Conservation (phyloP, 2,329 filamentous ascomycete genomes). For the Fusarium tjaetaba region DNA sequence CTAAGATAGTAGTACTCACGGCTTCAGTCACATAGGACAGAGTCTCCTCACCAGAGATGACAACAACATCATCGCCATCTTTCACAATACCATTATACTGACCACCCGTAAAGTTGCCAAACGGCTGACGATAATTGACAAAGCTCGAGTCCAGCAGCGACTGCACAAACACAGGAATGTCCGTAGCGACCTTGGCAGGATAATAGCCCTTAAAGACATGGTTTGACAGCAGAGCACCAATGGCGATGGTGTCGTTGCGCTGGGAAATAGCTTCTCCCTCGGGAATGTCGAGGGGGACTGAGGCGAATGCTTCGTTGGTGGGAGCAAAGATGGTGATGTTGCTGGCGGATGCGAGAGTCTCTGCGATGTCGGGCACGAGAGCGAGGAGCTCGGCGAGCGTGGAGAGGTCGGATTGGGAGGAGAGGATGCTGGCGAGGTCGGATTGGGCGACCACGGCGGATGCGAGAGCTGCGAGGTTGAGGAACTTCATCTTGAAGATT, state of each 20-base stretch:
- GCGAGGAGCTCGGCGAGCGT: slow-evolving; percentile 29
- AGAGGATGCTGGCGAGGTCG: slow-evolving; percentile 26
- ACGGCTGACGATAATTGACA: slow-evolving; percentile 47
- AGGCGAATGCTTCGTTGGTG: slow-evolving; percentile 49
- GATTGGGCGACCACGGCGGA: slow-evolving; percentile 21
- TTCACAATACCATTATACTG: slow-evolving; percentile 50
- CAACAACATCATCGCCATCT: slow-evolving; percentile 45
- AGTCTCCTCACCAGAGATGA: slow-evolving; percentile 48
- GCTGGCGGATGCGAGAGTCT: slow-evolving; percentile 44
- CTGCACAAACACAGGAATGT: slow-evolving; percentile 46
- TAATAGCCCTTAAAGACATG: slow-evolving; percentile 48
- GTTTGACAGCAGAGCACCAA: slow-evolving; percentile 46
- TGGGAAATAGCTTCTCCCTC: slow-evolving; percentile 47
- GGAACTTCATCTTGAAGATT: slow-evolving; percentile 15
- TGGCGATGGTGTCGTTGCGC: slow-evolving; percentile 45
- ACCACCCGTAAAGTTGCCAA: slow-evolving; percentile 51
- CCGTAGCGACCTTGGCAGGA: slow-evolving; percentile 41
- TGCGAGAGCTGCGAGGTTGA: slow-evolving; percentile 28
- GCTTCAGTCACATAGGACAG: slow-evolving; percentile 48
- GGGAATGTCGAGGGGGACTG: slow-evolving; percentile 46
- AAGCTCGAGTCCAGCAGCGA: slow-evolving; percentile 46
- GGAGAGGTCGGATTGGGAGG: slow-evolving; percentile 32
- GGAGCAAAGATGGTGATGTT: slow-evolving; percentile 51
- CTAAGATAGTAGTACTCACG: slow-evolving; percentile 12
- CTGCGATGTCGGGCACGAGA: slow-evolving; percentile 40